These are phyloP conservation scores for Apiospora marii DNA, from an alignment of 2,329 filamentous ascomycete genomes.

Conservation along the genomic window DNA sequence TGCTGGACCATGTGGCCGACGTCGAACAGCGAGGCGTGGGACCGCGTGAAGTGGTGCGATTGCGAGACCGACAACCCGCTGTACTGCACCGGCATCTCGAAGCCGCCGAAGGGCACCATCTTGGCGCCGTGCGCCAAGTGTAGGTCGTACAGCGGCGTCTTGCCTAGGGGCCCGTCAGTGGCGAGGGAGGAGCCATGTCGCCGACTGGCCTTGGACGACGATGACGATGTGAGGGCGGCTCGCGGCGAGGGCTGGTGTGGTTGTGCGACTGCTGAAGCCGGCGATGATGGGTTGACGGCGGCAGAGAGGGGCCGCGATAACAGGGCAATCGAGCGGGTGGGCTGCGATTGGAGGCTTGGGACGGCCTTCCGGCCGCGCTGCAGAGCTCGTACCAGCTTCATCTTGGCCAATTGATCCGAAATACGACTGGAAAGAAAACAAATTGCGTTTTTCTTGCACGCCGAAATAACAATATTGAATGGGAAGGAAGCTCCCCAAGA, in stretches of 20 bases:
- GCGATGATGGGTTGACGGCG: background rate
- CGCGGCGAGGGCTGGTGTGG: background rate
- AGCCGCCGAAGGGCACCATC: conserved; percentile 97
- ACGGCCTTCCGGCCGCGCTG: conserved; percentile 34
- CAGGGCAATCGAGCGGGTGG: conserved; percentile 22
- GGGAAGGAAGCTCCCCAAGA: background rate
- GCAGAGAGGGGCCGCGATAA: conserved; percentile 14
- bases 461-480: background rate
- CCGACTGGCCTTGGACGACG: background rate
- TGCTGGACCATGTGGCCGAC: conserved; percentile 98
- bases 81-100: conserved; percentile 93
- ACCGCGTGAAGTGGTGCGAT: conserved; percentile 89
- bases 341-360: conserved; percentile 29
- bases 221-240: background rate
- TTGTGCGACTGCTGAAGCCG: background rate
- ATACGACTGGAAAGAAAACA: too few relatives aligned
- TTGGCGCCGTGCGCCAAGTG: conserved; percentile 83
- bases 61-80: conserved; percentile 75
- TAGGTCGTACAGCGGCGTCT: conserved; percentile 80
- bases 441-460: background rate
- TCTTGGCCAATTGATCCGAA: conserved; percentile 32
- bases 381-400: conserved; percentile 35
- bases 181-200: conserved; percentile 16
- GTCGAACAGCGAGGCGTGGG: conserved; percentile 91
- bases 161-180: conserved; percentile 49